Evolutionary conservation across 345 rosid species (phyloP).

Genomic region (Mallotus nudiflorus): DNA sequence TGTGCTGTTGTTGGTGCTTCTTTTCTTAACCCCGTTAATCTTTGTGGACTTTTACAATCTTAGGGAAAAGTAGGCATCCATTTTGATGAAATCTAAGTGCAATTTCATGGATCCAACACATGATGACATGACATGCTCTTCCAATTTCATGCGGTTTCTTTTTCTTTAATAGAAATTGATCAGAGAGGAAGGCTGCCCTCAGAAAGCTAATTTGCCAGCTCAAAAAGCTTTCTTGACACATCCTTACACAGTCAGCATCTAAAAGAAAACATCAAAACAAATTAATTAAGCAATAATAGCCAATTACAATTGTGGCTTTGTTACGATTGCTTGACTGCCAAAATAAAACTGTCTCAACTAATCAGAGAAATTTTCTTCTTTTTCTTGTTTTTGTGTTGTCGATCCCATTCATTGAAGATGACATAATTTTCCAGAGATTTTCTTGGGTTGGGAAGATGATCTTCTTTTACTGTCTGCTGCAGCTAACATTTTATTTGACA

Average conservation of each 20-base stretch:
- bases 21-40: neutral
- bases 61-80: neutral
- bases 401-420: neutral
- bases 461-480: neutral
- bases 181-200: slow-evolving; percentile 26
- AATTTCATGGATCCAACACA: neutral
- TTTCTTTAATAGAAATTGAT: neutral
- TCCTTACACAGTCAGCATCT: slow-evolving; percentile 8
- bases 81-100: neutral
- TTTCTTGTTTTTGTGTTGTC: neutral
- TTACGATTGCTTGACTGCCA: neutral
- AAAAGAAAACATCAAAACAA: neutral
- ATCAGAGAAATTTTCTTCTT: neutral
- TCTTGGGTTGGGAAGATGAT: neutral
- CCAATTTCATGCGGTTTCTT: neutral
- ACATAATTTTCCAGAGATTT: too few species aligned
- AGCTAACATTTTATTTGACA: neutral
- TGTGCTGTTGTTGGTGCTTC: neutral
- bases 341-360: slow-evolving; percentile 24
- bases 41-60: neutral
- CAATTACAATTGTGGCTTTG: neutral
- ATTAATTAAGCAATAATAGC: too few species aligned
- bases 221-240: slow-evolving; percentile 42
- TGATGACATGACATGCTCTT: neutral
- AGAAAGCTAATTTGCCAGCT: slow-evolving; percentile 52